These are phyloP conservation scores for Isoetes taiwanensis DNA, from an alignment of 75 land plant species.

Conservation along the genomic window DNA sequence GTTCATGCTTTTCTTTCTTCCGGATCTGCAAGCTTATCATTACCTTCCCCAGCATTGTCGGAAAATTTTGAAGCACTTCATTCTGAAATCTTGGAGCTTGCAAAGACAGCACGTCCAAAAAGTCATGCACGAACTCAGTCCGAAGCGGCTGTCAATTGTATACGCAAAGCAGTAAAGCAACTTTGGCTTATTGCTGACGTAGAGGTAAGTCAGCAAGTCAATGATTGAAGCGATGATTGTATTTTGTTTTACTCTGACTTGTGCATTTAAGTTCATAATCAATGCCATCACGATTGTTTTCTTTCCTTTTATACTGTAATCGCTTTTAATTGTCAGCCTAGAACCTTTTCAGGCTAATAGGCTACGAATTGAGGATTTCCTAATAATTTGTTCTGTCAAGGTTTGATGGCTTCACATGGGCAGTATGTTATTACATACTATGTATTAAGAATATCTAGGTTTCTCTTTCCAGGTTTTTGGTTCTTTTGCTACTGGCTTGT, in stretches of 20 bases:
- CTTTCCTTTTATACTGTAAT: constrained; percentile 3
- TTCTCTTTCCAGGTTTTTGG: constrained; percentile 28
- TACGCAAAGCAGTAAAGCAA: constrained; percentile 22
- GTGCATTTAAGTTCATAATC: not conserved
- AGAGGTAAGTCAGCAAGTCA: constrained; percentile 19
- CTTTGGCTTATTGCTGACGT: constrained; percentile 32
- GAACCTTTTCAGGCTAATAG: not conserved
- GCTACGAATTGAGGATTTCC: too few species aligned
- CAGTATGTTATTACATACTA: too few species aligned
- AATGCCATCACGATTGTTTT: not conserved
- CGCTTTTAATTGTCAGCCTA: not conserved
- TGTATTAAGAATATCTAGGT: too few species aligned
- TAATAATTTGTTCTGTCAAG: not conserved
- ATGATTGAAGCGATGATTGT: not conserved
- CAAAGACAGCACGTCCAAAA: constrained; percentile 23
- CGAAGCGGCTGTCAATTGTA: constrained; percentile 33
- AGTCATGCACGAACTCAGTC: constrained; percentile 17
- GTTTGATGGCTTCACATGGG: too few species aligned
- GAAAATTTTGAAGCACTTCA: constrained; percentile 23
- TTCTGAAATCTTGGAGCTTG: constrained; percentile 26
- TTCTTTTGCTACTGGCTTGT: constrained; percentile 36
- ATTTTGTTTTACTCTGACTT: too few species aligned
- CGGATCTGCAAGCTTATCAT: too few species aligned
- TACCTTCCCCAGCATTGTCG: constrained; percentile 11
- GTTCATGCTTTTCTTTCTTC: too few species aligned